Base-by-base conservation (phyloP, 805 yeast species). In the Metschnikowia baotianmanensis region DNA sequence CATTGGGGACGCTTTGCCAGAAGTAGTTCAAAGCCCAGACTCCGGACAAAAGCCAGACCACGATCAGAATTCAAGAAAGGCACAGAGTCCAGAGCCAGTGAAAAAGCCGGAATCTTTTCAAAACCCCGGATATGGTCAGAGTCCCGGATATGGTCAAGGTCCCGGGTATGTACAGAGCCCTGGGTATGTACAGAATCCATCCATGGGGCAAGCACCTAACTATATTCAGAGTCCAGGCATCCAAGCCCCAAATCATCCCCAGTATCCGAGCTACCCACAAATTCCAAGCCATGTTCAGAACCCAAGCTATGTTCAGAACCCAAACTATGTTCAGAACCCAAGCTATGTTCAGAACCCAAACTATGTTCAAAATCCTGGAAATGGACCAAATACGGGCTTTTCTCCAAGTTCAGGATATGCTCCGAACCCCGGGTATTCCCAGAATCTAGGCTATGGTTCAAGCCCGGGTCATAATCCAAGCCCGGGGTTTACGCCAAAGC, bases 1-100 rank as follows among this genome's bases (percentile, higher is more conserved):
- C n/a, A 40, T 34, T 12, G 43, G 24, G 12, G 43, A 30, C 13
- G 19, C 33, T 11, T 30, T n/a, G 13, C 24, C 34, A 22, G 32
- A 28, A 16, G 16, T n/a, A 17, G 27, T 20, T 11, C 16, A 20
- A 8, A 27, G 17, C 17, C 8, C 31, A 5, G 31, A 27, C 17
- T 15, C 12, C 13, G 17, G 15, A 5, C 15, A 22, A 15, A 11
- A 11, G 1, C n/a, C 30, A 6, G 36, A 13, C n/a, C 18, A 32
- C n/a, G 35, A 20, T 9, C 19, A 31, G 25, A 23, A 23, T 12
- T 4, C 25, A 12, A 10, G 12, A 12, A 10, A 12, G 25, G 25
- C 25, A 10, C n/a, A n/a, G n/a, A n/a, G n/a, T n/a, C n/a, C n/a
- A 19, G n/a, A 6, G 26, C 26, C 26, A 24, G 26, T 11, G 6